These are phyloP conservation scores for Colletotrichum orchidophilum DNA, from an alignment of 2,329 filamentous ascomycete species.

Conservation along the genomic window DNA sequence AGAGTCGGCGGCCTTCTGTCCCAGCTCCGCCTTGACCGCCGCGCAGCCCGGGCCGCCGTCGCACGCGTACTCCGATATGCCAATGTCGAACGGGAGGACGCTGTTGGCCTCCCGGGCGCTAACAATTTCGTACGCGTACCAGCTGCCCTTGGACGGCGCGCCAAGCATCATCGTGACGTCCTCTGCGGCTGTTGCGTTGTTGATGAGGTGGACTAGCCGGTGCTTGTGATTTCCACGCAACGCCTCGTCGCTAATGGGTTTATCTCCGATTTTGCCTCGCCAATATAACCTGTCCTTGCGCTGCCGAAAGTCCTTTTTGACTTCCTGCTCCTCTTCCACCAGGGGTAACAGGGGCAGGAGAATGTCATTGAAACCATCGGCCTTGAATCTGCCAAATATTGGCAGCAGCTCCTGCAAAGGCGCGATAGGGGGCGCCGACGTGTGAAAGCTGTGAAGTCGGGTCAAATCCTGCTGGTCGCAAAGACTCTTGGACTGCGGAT, in stretches of 20 bases:
- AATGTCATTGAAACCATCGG: conserved; percentile 79
- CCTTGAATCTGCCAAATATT: conserved; percentile 80
- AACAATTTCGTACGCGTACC: conserved; percentile 66
- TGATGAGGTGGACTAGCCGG: conserved; percentile 75
- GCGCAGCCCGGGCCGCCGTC: conserved; percentile 63
- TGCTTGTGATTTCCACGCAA: conserved; percentile 75
- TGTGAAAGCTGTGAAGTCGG: conserved; percentile 77
- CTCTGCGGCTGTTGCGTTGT: conserved; percentile 62
- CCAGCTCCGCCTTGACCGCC: conserved; percentile 62
- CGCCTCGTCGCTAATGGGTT: conserved; percentile 57
- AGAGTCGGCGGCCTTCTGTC: conserved; percentile 52
- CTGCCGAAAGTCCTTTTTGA: conserved; percentile 59
- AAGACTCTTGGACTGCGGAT: conserved; percentile 70
- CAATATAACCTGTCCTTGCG: conserved; percentile 77
- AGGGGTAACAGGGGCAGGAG: conserved; percentile 70
- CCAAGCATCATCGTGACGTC: conserved; percentile 67
- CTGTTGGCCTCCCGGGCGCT: conserved; percentile 62
- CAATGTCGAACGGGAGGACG: conserved; percentile 63
- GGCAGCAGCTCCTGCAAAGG: conserved; percentile 74
- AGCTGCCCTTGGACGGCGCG: conserved; percentile 41
- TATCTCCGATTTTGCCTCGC: conserved; percentile 75
- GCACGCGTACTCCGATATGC: conserved; percentile 65
- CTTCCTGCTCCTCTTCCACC: conserved; percentile 56
- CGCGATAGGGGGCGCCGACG: conserved; percentile 69
- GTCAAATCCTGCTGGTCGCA: conserved; percentile 83